A percentile compares a stretch with the other conserved stretches of the same genome.
phyloP scores from a whole-genome alignment of 129 eudicot genomes.

The Oenanthe sinensis region DNA sequence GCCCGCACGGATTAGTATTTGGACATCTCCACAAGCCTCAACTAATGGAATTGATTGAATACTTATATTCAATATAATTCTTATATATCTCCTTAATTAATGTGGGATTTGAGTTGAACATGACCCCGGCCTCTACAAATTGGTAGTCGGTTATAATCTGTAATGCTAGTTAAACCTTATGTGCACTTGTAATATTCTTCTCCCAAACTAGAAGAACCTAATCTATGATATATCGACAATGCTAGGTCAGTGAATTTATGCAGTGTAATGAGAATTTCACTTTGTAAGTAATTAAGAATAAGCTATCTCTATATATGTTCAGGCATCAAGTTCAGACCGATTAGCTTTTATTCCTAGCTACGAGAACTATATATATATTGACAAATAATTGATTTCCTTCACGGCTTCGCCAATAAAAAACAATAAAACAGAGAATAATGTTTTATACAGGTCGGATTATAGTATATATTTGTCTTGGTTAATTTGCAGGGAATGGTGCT shows the following conservation, averaged over 20 bases:
- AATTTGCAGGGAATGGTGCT: constrained; percentile 82
- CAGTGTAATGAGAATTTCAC: background rate
- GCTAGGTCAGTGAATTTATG: background rate
- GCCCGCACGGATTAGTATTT: no score
- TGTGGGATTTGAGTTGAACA: no score
- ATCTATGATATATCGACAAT: background rate
- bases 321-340: background rate
- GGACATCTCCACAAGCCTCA: no score
- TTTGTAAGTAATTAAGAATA: background rate
- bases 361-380: no score
- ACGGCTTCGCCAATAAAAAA: background rate
- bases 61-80: no score
- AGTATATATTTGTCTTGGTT: background rate
- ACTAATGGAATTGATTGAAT: no score
- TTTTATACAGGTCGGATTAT: background rate
- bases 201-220: background rate
- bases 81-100: no score
- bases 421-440: background rate
- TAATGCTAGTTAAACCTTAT: background rate
- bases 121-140: no score
- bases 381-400: no score
- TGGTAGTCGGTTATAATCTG: no score
- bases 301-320: background rate
- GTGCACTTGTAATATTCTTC: background rate
- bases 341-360: background rate